These are phyloP conservation scores for Rhododendron kiyosumense DNA, from an alignment of 148 eudicot genomes.

Conservation along the genomic window DNA sequence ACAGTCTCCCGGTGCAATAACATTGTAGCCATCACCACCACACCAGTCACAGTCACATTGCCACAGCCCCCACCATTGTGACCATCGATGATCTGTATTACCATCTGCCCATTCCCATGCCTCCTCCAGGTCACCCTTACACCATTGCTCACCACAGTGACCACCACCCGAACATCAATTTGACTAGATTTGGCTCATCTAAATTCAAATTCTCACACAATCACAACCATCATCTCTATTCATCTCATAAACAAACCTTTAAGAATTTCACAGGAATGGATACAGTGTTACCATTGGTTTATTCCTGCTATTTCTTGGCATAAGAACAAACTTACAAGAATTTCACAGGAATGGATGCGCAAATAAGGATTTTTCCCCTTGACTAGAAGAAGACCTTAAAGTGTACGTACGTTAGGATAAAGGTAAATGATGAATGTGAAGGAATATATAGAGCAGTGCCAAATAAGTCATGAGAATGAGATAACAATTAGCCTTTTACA, in stretches of 20 bases:
- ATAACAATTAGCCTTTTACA: neutral
- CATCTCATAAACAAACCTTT: neutral
- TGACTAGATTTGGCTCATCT: neutral
- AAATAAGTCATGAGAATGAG: neutral
- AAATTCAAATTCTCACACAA: neutral
- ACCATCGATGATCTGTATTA: neutral
- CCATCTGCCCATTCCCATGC: neutral
- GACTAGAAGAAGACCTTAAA: neutral
- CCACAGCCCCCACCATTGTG: neutral
- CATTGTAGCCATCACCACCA: neutral
- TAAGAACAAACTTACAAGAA: neutral
- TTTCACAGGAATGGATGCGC: neutral
- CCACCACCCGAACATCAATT: neutral
- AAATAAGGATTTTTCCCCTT: neutral
- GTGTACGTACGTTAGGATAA: neutral
- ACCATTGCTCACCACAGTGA: neutral
- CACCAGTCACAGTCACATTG: neutral
- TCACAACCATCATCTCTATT: neutral
- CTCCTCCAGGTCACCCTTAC: neutral
- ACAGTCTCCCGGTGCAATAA: neutral
- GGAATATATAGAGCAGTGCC: neutral
- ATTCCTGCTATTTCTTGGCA: neutral
- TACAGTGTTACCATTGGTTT: neutral
- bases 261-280: neutral
- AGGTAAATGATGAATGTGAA: neutral